Base-by-base conservation (phyloP, 2,329 filamentous ascomycete genomes). In the Penicillium nordicum region DNA sequence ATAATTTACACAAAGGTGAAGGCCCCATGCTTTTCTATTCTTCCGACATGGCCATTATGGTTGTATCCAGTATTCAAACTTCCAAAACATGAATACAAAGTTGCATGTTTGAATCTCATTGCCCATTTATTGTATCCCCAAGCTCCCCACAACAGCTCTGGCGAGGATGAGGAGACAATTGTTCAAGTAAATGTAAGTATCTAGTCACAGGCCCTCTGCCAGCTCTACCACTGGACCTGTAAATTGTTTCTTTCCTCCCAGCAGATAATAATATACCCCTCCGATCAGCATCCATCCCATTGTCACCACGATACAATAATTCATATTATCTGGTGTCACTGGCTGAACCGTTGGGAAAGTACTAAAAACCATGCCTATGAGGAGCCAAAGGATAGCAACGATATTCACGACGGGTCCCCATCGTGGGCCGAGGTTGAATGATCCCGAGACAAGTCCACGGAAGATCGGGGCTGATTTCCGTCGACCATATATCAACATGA, bases 341-440 rank as follows among this genome's bases (percentile, higher is more conserved):
- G 62, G 60, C n/a, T 57, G n/a, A 2, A 64, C 43, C 0, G 62
- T 64, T n/a, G 62, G 62, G 14, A 64, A 64, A 5, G 58, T 61
- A n/a, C 62, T 64, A 18, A 64, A 64, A 4, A 60, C 45, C 60
- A 64, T 64, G 11, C 60, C 62, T 10, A 64, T 25, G 4, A 60
- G 12, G 12, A 64, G 45, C 62, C 62, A 64, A 12, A 58, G 4
- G 21, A 64, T 40, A 4, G 58, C 62, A 14, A 37, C 27, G 1
- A 58, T 40, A 23, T 64, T 64, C 3, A 64, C 36, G 10, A 58
- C 43, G 1, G 62, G 58, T 0, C 60, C 62, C 60, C 54, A 62
- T 16, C 42, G 50, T 6, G 50, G 43, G 9, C 62, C 60, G 32
- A 64, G 38, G 32, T 52, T 54, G 18, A 64, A 64, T 21, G 48